Evolutionary conservation across 345 rosid species (phyloP), one percentile per base, ranked within the genome.

Genomic region (Rhizophora apiculata): DNA sequence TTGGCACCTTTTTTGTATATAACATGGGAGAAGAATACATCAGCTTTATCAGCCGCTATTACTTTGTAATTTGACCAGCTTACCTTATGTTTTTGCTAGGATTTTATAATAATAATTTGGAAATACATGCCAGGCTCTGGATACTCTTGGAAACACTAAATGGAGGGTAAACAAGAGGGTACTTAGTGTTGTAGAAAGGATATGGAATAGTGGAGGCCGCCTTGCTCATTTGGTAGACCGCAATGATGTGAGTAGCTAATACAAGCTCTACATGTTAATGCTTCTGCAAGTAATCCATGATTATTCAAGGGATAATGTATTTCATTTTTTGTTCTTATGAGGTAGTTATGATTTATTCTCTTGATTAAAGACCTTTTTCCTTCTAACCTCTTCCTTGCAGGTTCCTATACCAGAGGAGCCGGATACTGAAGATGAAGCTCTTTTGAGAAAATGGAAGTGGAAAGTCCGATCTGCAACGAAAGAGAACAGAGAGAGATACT

Each of bases 151-250:
- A 75, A 76, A 56, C 80, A 85, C 94, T 49, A 90, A 78, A 80
- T 90, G 96, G 96, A 88, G 89, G 76, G 68, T 90, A 72, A 90
- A 86, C 74, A 86, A 88, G 77, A 84, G 85, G 79, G 86, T 88
- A 29, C 87, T 90, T 73, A 78, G 64, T 32, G 65, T 84, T 76
- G 84, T 90, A 18, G 91, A 88, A 64, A 88, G 91, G 78, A 87
- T 88, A 68, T 90, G 96, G 96, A 83, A 71, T 71, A 86, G 86
- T 76, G 94, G 96, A 53, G 92, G 96, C 39, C 63, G 79, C 68
- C 75, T 79, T 79, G 92, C 87, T 64, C 83, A 83, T 82, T 72
- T 90, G 81, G 90, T 88, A 71, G 93, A 90, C 74, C 85, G 85
- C 60, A 76, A 75, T 59, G 94, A 90, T 80, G 96, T 86, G 72